Base-by-base conservation (phyloP, 2,329 filamentous ascomycete species). In the Aureobasidium melanogenum region DNA sequence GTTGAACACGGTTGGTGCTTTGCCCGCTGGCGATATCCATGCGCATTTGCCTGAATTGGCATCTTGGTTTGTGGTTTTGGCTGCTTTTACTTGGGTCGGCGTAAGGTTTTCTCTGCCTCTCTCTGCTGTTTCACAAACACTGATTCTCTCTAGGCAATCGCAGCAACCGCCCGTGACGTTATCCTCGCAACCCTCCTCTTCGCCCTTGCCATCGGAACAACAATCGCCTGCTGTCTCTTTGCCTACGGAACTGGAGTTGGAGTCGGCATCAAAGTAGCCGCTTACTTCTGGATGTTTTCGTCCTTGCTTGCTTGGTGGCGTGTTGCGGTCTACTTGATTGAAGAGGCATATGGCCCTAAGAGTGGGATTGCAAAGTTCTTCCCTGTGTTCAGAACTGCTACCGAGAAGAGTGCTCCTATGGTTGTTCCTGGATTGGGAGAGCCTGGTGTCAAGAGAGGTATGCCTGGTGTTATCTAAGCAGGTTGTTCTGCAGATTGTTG, bases 381-480 rank as follows among this genome's bases (percentile, higher is more conserved):
- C 63, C 66, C 66, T 34, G 62, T 67, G 22, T 62, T 63, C 28
- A 60, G 66, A 30, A 65, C 65, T 30, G 10, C 61, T 12, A 44
- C 43, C 12, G 66, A 67, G 61, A 67, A 66, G 65, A 24, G 59
- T 15, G 63, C 62, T 24, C 64, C 65, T n/a, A 54, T 63, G 39
- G 60, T 67, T n/a, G 63, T 64, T 26, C 64, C 66, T 46, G 66
- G 66, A 3, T 34, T 66, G 24, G 66, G 66, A 10, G 66, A 67
- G 62, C 66, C 65, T 14, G 66, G 66, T 59, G 66, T 67, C n/a
- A 67, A 67, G 64, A 51, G 66, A 48, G 66, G 65, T 48, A 66
- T 67, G 63, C 65, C 66, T 50, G 56, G 56, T 59, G 52, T 56
- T 15, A 36, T 56, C 12, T 56, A 44, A n/a, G 17, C 5, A 36